Conservation (phyloP, 306 rosid species). For the Begonia fuchsioides region DNA sequence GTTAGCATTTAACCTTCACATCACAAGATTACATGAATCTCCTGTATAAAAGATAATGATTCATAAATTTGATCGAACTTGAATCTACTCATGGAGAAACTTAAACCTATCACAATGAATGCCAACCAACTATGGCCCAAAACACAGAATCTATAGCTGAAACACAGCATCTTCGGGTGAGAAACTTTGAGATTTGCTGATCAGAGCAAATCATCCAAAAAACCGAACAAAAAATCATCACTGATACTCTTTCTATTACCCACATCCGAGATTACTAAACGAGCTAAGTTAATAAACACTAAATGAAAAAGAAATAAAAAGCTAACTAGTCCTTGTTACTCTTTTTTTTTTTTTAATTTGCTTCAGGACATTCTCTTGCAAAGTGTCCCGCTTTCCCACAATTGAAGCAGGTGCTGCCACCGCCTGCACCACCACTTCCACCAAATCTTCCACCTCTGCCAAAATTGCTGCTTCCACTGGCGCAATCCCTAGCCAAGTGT, state of each 20-base stretch:
- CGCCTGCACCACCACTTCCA: conserved; percentile 12
- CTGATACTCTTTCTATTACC: conserved; percentile 27
- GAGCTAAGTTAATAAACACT: conserved; percentile 10
- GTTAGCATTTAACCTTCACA: too few species aligned
- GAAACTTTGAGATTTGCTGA: too few species aligned
- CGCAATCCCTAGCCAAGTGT: conserved; percentile 24
- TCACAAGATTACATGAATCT: too few species aligned
- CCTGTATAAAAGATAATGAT: too few species aligned
- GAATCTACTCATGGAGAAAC: too few species aligned
- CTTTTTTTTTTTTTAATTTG: conserved; percentile 19
- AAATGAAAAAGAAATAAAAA: neutral
- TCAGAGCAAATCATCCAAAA: conserved; percentile 6
- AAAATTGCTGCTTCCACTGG: conserved; percentile 7
- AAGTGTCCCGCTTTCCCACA: conserved; percentile 51
- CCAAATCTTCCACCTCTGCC: conserved; percentile 12
- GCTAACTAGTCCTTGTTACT: conserved; percentile 36
- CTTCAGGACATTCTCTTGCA: conserved; percentile 59
- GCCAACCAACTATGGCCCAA: too few species aligned
- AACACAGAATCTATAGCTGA: too few species aligned
- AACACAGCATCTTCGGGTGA: too few species aligned
- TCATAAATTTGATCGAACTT: too few species aligned
- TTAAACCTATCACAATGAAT: too few species aligned
- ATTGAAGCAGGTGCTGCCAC: conserved; percentile 15
- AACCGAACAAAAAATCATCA: conserved; percentile 13
- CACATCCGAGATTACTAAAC: conserved; percentile 1